A percentile compares a stretch with the other conserved stretches of the same genome.
Conservation (phyloP, 1,139 yeast species). For the Debaryomycetaceae sp. region DNA sequence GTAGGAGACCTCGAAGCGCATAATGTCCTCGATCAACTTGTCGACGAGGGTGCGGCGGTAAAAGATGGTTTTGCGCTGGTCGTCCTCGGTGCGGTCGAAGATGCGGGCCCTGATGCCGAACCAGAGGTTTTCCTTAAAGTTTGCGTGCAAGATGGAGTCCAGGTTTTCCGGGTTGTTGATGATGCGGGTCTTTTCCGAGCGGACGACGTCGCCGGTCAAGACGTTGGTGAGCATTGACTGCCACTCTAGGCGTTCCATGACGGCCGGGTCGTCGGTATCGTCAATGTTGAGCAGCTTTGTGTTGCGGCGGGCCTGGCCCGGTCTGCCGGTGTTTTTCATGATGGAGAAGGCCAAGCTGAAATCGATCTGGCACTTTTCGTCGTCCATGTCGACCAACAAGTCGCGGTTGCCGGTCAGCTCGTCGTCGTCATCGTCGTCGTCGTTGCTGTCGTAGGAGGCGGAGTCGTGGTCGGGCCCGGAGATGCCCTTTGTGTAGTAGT, state of each 20-base stretch:
- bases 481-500: constrained; percentile 57
- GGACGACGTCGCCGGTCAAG: constrained; percentile 86
- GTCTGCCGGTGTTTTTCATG: constrained; percentile 14
- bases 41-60: constrained; percentile 69
- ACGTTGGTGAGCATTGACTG: constrained; percentile 88
- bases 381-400: constrained; percentile 31
- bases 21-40: constrained; percentile 58
- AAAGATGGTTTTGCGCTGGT: constrained; percentile 62
- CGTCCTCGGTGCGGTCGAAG: constrained; percentile 71
- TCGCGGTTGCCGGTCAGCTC: constrained; percentile 23
- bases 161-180: constrained; percentile 35
- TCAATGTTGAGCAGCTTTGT: constrained; percentile 32
- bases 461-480: constrained; percentile 22
- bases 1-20: constrained; percentile 46
- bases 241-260: constrained; percentile 86
- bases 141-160: constrained; percentile 41
- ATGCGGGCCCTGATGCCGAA: constrained; percentile 71
- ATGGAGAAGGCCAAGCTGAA: constrained; percentile 27
- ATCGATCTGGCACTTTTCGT: constrained; percentile 33
- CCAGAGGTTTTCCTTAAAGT: constrained; percentile 74
- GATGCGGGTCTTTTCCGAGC: constrained; percentile 80
- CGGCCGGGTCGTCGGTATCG: constrained; percentile 47
- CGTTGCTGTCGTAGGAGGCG: constrained; percentile 7
- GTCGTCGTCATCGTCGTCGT: constrained; percentile 18
- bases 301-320: constrained; percentile 19